phyloP scores from a whole-genome alignment of 768 basidiomycete genomes.

The Naematelia aurantialba region DNA sequence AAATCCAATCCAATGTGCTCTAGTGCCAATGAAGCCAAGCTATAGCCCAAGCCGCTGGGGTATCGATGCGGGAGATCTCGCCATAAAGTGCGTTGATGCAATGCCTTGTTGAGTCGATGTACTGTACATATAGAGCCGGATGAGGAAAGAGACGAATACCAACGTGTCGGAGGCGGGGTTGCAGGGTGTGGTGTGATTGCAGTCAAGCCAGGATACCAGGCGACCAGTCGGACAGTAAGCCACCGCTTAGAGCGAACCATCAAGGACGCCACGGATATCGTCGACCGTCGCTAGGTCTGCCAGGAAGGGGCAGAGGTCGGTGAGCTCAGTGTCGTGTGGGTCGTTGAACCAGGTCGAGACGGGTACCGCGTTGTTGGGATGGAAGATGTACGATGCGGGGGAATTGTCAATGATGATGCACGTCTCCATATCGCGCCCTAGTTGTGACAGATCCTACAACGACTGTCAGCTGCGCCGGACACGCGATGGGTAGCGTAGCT shows the following conservation, averaged over 20 bases:
- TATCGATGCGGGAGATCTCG: not conserved
- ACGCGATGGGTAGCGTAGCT: slow-evolving; percentile 16
- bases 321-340: slow-evolving; percentile 95
- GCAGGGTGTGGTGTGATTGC: too few relatives aligned
- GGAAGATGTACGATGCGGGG: slow-evolving; percentile 98
- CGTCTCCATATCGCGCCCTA: slow-evolving; percentile 87
- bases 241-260: slow-evolving; percentile 55
- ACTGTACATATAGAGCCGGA: not conserved
- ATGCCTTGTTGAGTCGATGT: not conserved
- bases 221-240: not conserved
- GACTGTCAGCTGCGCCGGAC: slow-evolving; percentile 1
- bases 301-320: slow-evolving; percentile 91
- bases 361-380: slow-evolving; percentile 97
- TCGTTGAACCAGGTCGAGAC: slow-evolving; percentile 99
- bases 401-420: slow-evolving; percentile 99
- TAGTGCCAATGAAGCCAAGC: not conserved
- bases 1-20: too few relatives aligned
- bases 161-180: too few relatives aligned
- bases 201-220: too few relatives aligned
- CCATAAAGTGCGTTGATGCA: not conserved
- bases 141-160: not conserved
- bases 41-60: not conserved
- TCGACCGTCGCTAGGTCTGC: slow-evolving; percentile 76
- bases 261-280: slow-evolving; percentile 87
- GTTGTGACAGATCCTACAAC: slow-evolving; percentile 84